Base-by-base conservation (phyloP, 805 yeast species). In the Cyberlindnera sargentensis region DNA sequence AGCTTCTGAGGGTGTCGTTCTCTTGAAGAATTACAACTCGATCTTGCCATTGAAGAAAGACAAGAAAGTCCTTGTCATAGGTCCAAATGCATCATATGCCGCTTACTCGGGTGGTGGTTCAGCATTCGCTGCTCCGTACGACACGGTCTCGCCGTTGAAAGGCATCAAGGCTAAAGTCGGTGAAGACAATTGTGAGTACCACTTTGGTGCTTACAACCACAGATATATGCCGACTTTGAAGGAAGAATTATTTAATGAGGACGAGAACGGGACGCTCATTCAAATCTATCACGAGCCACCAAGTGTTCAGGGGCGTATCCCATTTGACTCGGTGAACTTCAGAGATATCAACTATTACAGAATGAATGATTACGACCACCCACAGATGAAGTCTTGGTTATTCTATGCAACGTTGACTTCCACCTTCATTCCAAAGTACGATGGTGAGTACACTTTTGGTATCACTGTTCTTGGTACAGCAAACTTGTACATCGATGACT, bases 51-150 rank as follows among this genome's bases (percentile, higher is more conserved):
- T 80, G 39, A 53, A 63, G 34, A 70, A 66, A 48, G 45, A 52
- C 6, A 68, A 67, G 38, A 65, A 55, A 8, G 64, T 70, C 31
- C 75, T 77, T 2, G 72, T 80, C 20, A 73, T 80, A 52, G 86
- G 85, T 3, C 82, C 83, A 32, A 76, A 74, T 48, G 82, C 77
- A 27, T 73, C 67, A 48, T 58, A 55, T 37, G 64, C 77, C 6
- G 68, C 71, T 34, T 72, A 66, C 47, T 71, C 77, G 25, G 84
- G 84, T 45, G 84, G 84, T 48, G 84, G 84, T 6, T 77, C 82
- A 23, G 82, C 83, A 32, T 64, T 77, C 8, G 60, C 75, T 48
- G 58, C 61, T 24, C 70, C 78, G 4, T 68, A 73, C 53, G 73
- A 75, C 56, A 61, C 67, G 11, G 65, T 73, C 7, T 61, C 77